These are phyloP conservation scores for Seiridium unicorne DNA, from an alignment of 2,329 filamentous ascomycete genomes.

Conservation along the genomic window DNA sequence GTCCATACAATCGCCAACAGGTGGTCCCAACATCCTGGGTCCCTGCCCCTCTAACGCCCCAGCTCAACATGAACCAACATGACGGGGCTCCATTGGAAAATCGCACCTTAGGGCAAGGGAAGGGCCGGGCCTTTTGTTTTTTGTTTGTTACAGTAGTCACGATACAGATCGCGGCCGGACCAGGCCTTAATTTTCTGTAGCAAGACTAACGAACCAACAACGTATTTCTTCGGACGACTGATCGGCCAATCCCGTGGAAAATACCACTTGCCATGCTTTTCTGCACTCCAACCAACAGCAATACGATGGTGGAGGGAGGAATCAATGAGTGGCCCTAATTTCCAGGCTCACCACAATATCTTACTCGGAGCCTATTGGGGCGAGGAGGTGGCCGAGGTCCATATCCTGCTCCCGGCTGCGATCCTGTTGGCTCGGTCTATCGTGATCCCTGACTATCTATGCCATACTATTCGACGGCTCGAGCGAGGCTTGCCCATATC, in stretches of 20 bases:
- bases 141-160: constrained; percentile 10
- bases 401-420: constrained; percentile 34
- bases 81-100: constrained; percentile 4
- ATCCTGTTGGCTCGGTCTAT: constrained; percentile 43
- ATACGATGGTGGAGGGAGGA: constrained; percentile 14
- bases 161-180: constrained; percentile 10
- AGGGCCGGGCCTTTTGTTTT: constrained; percentile 20
- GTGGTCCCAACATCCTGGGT: not conserved
- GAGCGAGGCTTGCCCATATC: constrained; percentile 3
- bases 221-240: not conserved
- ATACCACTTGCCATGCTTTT: too few relatives aligned
- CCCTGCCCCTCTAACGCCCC: constrained; percentile 14
- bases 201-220: constrained; percentile 12
- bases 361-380: constrained; percentile 35
- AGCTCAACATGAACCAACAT: constrained; percentile 8
- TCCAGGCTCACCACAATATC: constrained; percentile 27
- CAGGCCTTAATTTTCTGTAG: not conserved
- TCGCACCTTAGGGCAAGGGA: constrained; percentile 11
- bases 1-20: not conserved
- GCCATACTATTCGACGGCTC: constrained; percentile 11
- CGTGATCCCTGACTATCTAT: constrained; percentile 23
- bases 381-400: constrained; percentile 34
- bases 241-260: too few relatives aligned
- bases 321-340: constrained; percentile 33
- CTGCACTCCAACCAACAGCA: constrained; percentile 20